Base-by-base conservation (phyloP, 257 asterid genomes). In the Scutellaria galericulata region DNA sequence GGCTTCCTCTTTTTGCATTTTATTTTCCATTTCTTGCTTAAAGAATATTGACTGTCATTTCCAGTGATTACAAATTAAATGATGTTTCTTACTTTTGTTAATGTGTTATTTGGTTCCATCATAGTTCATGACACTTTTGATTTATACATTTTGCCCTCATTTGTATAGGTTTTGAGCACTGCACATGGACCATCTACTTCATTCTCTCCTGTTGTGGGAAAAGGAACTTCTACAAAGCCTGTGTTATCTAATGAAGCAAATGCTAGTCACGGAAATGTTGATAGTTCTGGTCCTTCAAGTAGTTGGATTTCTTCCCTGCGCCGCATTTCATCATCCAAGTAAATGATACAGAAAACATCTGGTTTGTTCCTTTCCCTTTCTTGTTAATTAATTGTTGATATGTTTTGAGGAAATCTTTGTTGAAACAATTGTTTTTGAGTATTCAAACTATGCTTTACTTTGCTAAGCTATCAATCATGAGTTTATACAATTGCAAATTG, bases 241-340 rank as follows among this genome's bases (percentile, higher is more conserved):
- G 69, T 76, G 11, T 44, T 74, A 72, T 83, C 98, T n/a, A 60
- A 83, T 48, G 97, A 89, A 75, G 88, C 90, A 71, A 88, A 86
- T 76, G 84, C 86, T 70, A 86, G 77, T 73, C 83, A 76, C 51
- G 89, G 83, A 81, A 85, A 80, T 77, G 87, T 83, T 47, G 96
- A 87, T 63, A 86, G 50, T 64, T 71, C 82, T 52, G 97, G 89
- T 73, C 95, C 92, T 71, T 84, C 98, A 61, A 87, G 93, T 84
- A 83, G 96, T 84, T 94, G 99, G 96, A 88, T 91, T 68, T 88
- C 97, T 67, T 87, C 97, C 52, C 81, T 89, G 55, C 93, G 96
- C 9, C 97, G 98, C 72, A 88, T 91, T 65, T 91, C 99, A 61
- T 91, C 99, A 48, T 80, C 98, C 9, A 94, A 94, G 83, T 94